These are phyloP conservation scores for Rostrohypoxylon terebratum DNA, from an alignment of 495 filamentous ascomycete genomes.

Conservation along the genomic window DNA sequence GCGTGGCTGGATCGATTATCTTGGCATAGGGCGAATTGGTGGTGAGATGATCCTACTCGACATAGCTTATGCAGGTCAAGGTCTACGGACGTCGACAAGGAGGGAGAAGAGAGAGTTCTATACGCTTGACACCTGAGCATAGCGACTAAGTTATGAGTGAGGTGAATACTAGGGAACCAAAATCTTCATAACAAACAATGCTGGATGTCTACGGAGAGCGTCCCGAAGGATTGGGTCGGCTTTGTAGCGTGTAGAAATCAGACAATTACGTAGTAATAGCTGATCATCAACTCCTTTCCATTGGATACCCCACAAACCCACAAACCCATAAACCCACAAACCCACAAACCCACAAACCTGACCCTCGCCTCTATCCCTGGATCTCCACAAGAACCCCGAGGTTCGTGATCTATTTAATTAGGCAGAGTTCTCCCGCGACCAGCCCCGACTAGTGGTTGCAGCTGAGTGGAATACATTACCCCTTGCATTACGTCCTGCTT, in stretches of 20 bases:
- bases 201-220: not conserved
- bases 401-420: constrained; percentile 25
- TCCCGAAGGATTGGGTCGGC: constrained; percentile 15
- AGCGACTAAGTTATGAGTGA: not conserved
- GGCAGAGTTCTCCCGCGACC: constrained; percentile 1
- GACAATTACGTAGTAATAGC: not conserved
- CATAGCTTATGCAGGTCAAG: not conserved
- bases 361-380: not conserved
- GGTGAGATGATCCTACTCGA: constrained; percentile 12
- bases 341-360: constrained; percentile 9
- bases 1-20: constrained; percentile 13
- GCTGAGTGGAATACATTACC: constrained; percentile 30
- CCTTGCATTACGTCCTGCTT: constrained; percentile 35
- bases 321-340: constrained; percentile 6
- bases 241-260: constrained; percentile 3
- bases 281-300: constrained; percentile 4
- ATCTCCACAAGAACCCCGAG: constrained; percentile 14
- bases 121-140: too few relatives aligned
- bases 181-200: too few relatives aligned
- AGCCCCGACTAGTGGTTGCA: constrained; percentile 33
- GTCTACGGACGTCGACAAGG: not conserved
- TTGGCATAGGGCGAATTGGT: constrained; percentile 20
- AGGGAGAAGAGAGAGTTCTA: not conserved
- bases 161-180: not conserved
- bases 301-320: constrained; percentile 13